Evolutionary conservation across 495 filamentous ascomycete genomes (phyloP), one percentile per base, ranked within the genome.

Genomic region (Lophiostoma macrostomum): DNA sequence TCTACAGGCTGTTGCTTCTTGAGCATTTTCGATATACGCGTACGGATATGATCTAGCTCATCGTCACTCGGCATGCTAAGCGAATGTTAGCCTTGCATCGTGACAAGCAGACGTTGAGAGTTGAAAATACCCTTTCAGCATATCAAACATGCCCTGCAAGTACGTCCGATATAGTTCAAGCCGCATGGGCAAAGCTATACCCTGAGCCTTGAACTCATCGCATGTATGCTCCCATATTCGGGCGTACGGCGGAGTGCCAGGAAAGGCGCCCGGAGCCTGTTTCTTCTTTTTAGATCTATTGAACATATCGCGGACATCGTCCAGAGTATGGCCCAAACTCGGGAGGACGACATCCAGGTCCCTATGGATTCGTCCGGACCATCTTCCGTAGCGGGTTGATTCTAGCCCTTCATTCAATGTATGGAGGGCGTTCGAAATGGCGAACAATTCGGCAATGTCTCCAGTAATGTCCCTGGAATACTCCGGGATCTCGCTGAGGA

Each of bases 121-220:
- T 32, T 35, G 8, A 40, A n/a, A 20, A 46, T 28, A 64, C 60
- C 56, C 56, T 53, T 50, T 59, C 19, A 60, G 18, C 8, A 53
- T 46, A 42, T 76, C 69, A 30, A 63, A 60, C 56, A 83, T 58
- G 35, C 75, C 74, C 34, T 69, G 55, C 20, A 84, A 50, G 51
- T 82, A 80, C 12, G 58, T 61, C 18, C 73, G 73, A 58, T 83
- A 85, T 54, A 72, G 67, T 6, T 75, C 73, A 22, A 87, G 65
- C 6, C 83, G 77, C 12, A 69, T 67, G 3, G 64, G 60, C 28
- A 86, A 63, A 0, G 71, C 59, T 23, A 74, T 71, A 1, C 74
- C 69, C 41, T 80, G 74, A 50, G 81, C 75, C 23, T 69, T 68
- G 57, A 85, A 81, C 53, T 71, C 73, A 1, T 63, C 52, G 44